Conservation (phyloP, 257 asterid genomes). For the Solanum sitiens region DNA sequence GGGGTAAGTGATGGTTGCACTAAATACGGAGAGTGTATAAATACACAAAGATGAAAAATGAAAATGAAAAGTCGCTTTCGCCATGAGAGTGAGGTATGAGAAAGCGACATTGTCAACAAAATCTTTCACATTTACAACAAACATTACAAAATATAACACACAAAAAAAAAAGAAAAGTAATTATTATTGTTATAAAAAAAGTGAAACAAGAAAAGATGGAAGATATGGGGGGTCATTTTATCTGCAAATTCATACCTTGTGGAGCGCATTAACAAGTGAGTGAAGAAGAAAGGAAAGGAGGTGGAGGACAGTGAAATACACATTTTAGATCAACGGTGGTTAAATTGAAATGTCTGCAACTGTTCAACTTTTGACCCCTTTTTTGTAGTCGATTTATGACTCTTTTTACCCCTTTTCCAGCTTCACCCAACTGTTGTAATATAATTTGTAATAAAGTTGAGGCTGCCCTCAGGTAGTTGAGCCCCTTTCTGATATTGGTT, state of each 20-base stretch:
- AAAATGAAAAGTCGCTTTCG: conserved; percentile 34
- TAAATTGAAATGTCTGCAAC: neutral
- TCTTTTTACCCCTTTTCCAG: neutral
- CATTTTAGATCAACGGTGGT: neutral
- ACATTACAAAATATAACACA: neutral
- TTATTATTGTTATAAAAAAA: neutral
- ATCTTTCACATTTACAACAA: neutral
- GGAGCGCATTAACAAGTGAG: neutral
- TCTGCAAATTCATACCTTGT: neutral
- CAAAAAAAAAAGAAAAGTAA: too few relatives aligned
- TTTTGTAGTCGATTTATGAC: neutral
- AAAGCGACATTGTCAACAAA: conserved; percentile 20
- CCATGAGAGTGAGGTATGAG: conserved; percentile 39
- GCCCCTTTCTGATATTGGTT: too few relatives aligned
- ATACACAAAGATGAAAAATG: conserved; percentile 8
- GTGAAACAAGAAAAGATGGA: neutral
- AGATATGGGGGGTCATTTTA: neutral
- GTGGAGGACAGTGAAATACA: neutral
- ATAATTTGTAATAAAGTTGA: neutral
- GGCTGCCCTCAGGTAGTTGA: neutral
- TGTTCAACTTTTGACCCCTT: neutral
- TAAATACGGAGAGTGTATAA: conserved; percentile 21
- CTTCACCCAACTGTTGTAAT: neutral
- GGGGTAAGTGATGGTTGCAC: conserved; percentile 12
- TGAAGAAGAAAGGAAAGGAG: neutral